A percentile compares a stretch with the other conserved stretches of the same genome.
phyloP scores from a whole-genome alignment of 2,329 filamentous ascomycete genomes.

The Lasiodiplodia hormozganensis region DNA sequence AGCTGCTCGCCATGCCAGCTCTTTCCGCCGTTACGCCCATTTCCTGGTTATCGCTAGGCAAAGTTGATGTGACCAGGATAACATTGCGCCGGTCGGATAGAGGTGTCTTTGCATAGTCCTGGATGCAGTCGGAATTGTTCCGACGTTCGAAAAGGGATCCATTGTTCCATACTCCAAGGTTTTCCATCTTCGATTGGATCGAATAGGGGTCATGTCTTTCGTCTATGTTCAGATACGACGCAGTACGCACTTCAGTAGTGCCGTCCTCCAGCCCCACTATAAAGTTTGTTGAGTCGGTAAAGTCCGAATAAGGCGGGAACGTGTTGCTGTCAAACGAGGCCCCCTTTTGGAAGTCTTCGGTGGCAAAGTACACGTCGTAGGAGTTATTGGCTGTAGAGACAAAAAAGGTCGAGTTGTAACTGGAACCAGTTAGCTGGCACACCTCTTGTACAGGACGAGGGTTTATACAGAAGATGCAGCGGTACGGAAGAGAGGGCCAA shows the following conservation, averaged over 20 bases:
- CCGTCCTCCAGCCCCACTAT: not conserved
- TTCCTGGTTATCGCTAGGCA: not conserved
- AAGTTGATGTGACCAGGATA: constrained; percentile 30
- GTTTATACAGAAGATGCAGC: constrained; percentile 19
- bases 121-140: constrained; percentile 32
- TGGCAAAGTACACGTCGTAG: constrained; percentile 33
- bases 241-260: not conserved
- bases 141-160: constrained; percentile 27
- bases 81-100: constrained; percentile 32
- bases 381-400: constrained; percentile 32
- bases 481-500: constrained; percentile 9
- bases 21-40: not conserved
- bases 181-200: not conserved
- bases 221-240: not conserved
- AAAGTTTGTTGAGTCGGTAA: not conserved
- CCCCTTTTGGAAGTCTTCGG: constrained; percentile 30
- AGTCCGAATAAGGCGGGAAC: not conserved
- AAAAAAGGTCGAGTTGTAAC: constrained; percentile 40
- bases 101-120: constrained; percentile 33
- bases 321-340: constrained; percentile 22
- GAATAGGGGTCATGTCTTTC: constrained; percentile 15
- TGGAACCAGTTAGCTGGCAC: constrained; percentile 21
- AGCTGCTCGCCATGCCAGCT: not conserved
- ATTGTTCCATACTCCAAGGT: not conserved
- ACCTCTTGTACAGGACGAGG: not conserved